Evolutionary conservation across 1,139 yeast species (phyloP).

Genomic region (Pneumocystis oryctolagi): DNA sequence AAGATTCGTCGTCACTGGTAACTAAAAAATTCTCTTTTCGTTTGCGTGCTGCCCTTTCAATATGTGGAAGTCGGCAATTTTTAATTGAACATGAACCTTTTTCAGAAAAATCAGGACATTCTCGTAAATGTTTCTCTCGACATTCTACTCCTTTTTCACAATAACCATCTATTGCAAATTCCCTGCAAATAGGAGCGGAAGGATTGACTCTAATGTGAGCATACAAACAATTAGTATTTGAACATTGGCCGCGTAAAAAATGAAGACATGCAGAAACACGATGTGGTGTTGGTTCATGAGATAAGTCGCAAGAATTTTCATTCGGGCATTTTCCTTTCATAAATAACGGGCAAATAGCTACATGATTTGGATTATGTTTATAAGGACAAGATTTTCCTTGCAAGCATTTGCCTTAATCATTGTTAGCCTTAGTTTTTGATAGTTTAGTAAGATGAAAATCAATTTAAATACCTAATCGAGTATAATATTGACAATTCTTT

Average conservation of each 20-base stretch:
- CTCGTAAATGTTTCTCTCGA: constrained; percentile 40
- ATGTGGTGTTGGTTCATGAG: constrained; percentile 44
- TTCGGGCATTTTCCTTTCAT: constrained; percentile 36
- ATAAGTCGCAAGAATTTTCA: constrained; percentile 35
- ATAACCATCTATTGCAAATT: constrained; percentile 54
- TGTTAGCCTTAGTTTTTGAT: background rate
- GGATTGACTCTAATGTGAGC: constrained; percentile 36
- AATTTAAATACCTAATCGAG: background rate
- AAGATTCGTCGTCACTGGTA: background rate
- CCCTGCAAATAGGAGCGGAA: constrained; percentile 43
- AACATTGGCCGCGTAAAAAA: constrained; percentile 38
- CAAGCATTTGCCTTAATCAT: constrained; percentile 34
- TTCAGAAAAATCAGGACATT: constrained; percentile 61
- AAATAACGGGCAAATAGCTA: constrained; percentile 41
- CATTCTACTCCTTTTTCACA: constrained; percentile 50
- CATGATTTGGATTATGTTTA: constrained; percentile 37
- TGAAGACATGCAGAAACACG: constrained; percentile 56
- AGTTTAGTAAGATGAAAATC: background rate
- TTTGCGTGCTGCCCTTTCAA: constrained; percentile 3
- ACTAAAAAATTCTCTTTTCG: background rate
- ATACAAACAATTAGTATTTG: constrained; percentile 40
- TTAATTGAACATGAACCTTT: constrained; percentile 37
- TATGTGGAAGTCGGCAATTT: constrained; percentile 11
- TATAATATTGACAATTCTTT: background rate
- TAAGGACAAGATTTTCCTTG: constrained; percentile 41